These are phyloP conservation scores for Malassezia restricta DNA, from an alignment of 1,284 basidiomycete species.

Conservation along the genomic window DNA sequence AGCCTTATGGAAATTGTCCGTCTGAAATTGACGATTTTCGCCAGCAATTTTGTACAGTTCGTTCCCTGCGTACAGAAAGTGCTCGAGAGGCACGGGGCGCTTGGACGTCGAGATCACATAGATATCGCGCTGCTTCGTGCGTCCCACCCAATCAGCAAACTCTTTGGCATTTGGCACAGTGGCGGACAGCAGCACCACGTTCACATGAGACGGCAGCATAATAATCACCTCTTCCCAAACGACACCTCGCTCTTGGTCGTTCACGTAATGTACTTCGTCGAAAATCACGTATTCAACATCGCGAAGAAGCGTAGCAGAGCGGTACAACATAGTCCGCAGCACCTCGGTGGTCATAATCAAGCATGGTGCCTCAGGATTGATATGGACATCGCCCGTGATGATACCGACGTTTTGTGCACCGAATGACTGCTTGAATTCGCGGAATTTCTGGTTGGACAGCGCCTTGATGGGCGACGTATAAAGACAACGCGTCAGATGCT, in stretches of 20 bases:
- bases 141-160: conserved; percentile 98
- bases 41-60: conserved; percentile 89
- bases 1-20: conserved; percentile 57
- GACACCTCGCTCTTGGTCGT: conserved; percentile 96
- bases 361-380: conserved; percentile 94
- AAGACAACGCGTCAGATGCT: conserved; percentile 97
- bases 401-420: conserved; percentile 86
- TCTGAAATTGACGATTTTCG: conserved; percentile 61
- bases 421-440: conserved; percentile 96
- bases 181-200: conserved; percentile 68
- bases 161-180: conserved; percentile 97
- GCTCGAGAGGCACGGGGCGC: conserved; percentile 90
- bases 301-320: conserved; percentile 86
- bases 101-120: conserved; percentile 97
- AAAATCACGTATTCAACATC: conserved; percentile 99
- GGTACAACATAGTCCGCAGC: conserved; percentile 70
- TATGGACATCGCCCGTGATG: conserved; percentile 95
- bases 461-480: conserved; percentile 99
- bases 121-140: conserved; percentile 98
- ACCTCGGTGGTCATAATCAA: conserved; percentile 88
- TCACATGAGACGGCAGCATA: conserved; percentile 41
- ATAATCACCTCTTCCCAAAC: conserved; percentile 99
- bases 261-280: conserved; percentile 99
- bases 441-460: conserved; percentile 94
- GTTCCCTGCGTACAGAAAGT: conserved; percentile 84